phyloP scores from a whole-genome alignment of 768 basidiomycete species.

The Kwoniella sp. region DNA sequence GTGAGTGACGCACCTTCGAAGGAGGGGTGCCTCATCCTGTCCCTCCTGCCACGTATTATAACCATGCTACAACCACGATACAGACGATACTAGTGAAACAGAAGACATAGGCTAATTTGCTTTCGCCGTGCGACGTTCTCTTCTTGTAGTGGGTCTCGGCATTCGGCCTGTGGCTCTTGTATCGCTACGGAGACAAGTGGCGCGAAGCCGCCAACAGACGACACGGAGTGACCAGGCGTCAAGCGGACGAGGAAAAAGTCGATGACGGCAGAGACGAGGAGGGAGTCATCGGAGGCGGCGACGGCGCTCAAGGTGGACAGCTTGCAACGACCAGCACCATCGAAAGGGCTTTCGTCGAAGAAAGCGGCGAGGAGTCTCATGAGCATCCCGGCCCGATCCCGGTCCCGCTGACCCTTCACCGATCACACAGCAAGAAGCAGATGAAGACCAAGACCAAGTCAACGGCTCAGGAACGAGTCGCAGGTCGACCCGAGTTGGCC shows the following conservation, averaged over 20 bases:
- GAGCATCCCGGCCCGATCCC: constrained; percentile 4
- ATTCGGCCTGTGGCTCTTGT: constrained; percentile 1
- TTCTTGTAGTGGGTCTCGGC: constrained; percentile 13
- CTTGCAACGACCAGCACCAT: neutral
- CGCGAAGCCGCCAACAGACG: constrained; percentile 42
- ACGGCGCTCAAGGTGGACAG: neutral
- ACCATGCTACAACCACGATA: no score
- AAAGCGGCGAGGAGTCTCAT: constrained; percentile 4
- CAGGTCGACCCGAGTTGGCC: neutral
- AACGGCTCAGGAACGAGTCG: neutral
- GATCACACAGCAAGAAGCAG: neutral
- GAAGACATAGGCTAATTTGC: no score
- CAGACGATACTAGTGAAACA: no score
- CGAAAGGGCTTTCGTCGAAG: neutral
- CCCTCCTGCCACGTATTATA: no score
- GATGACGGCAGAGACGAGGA: constrained; percentile 27
- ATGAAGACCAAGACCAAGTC: neutral
- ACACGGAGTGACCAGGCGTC: constrained; percentile 33
- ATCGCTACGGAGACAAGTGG: constrained; percentile 46
- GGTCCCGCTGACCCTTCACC: neutral
- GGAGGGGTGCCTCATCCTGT: no score
- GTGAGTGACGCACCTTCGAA: constrained; percentile 28
- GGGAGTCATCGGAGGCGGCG: neutral
- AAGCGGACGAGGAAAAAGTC: constrained; percentile 36
- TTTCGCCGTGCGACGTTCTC: no score